Evolutionary conservation across 306 rosid genomes (phyloP), one percentile per base, ranked within the genome.

Genomic region (Casuarina glauca): DNA sequence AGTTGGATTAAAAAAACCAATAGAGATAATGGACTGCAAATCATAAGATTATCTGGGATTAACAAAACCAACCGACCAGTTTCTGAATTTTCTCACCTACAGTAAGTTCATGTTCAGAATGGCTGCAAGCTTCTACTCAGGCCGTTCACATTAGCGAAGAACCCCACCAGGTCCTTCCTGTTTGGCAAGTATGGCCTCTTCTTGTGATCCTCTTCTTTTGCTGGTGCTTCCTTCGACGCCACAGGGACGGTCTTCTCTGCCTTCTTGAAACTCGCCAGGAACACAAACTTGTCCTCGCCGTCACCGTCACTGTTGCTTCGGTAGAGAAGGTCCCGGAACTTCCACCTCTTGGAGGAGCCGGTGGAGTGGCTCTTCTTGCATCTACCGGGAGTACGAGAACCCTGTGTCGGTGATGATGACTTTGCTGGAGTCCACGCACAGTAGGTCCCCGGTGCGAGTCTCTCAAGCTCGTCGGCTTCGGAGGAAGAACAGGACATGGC

Each of bases 321-420:
- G 13, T 19, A 68, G 11, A 93, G 85, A 46, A 95, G 75, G 51
- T 89, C 84, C 20, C 86, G 81, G 53, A 96, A 73, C 80, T 80
- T 96, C 99, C 99, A 93, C 53, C 93, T 80, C 71, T 89, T 93
- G 50, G 89, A 93, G 0, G 87, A 79, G 20, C 84, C 91, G 0
- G 91, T 67, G 3, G 91, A 90, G 51, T 69, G 82, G 81, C 87
- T 82, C 80, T 90, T 96, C 77, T 87, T 87, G 70, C 88, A 39
- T 73, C 72, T 79, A 2, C 32, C 77, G 16, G 76, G 77, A 0
- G 71, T 58, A 41, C 49, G 41, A 39, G 48, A 5, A 11, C 10
- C 43, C 10, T 6, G 10, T 0, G n/a, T 1, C 15, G 64, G 11
- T 58, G 48, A 3, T 17, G 50, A 13, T 1, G 50, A 11, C 7